phyloP scores from a whole-genome alignment of 2,329 filamentous ascomycete genomes.

The Alternaria atra region DNA sequence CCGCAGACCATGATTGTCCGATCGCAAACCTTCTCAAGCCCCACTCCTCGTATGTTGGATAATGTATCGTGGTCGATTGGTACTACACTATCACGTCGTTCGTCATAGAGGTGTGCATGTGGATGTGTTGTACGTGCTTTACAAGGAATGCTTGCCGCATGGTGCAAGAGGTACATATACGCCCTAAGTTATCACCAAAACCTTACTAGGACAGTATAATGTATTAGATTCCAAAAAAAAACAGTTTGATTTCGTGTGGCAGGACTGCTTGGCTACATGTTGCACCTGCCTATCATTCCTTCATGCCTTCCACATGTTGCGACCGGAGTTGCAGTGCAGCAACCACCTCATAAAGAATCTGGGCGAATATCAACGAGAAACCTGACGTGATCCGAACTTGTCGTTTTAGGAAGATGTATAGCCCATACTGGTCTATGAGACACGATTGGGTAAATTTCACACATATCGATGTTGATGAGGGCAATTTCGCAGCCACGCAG shows the following conservation, averaged over 20 bases:
- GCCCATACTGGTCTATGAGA: neutral
- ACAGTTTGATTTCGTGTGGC: neutral
- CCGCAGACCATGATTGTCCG: neutral
- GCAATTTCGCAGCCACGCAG: constrained; percentile 3
- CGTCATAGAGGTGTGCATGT: neutral
- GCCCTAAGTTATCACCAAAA: neutral
- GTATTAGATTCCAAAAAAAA: no score
- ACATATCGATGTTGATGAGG: neutral
- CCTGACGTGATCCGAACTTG: neutral
- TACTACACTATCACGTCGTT: neutral
- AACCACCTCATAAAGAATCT: no score
- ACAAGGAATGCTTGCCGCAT: neutral
- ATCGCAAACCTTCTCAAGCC: neutral
- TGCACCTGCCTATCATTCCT: neutral
- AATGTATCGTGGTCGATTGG: neutral
- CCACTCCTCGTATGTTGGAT: neutral
- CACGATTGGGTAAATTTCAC: neutral
- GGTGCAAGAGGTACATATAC: neutral
- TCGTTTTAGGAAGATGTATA: neutral
- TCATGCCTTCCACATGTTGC: neutral
- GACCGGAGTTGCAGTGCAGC: neutral
- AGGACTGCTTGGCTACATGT: neutral
- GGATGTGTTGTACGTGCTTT: neutral
- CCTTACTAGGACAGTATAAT: neutral
- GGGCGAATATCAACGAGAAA: neutral